Base-by-base conservation (phyloP, 495 filamentous ascomycete genomes). In the Annulohypoxylon bovei region DNA sequence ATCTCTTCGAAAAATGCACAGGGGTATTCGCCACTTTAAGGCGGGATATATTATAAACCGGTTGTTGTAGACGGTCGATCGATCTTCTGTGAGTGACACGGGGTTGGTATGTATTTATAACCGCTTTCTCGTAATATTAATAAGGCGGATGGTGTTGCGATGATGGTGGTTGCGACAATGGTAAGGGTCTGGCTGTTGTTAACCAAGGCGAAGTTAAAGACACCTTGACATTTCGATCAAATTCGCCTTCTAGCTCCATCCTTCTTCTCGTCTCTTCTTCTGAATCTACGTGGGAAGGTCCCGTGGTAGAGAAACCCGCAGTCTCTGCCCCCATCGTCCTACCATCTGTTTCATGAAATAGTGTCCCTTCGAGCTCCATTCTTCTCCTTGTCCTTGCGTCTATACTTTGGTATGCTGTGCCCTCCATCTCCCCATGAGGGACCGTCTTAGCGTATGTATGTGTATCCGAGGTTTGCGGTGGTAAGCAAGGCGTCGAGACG, bases 361-460 rank as follows among this genome's bases (percentile, higher is more conserved):
- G 3, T 11, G 27, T 47, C 1, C 55, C 64, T 25, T 53, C 49
- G 6, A 53, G 49, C 14, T 53, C 49, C 49, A 50, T 22, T 57
- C 49, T 70, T 37, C 40, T 52, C 35, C 53, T 63, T 20, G 50
- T 52, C 12, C 59, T 61, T 32, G 58, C 50, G 16, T 63, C 54
- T 55, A 67, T 54, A 16, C 3, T 22, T 55, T 52, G 46, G 52
- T 32, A 63, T 39, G 44, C 5, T 7, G 40, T 59, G 14, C 59
- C 70, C 22, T 72, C 70, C 70, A 72, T 72, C 55, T 72, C 70
- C 3, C 66, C 70, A 22, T 69, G 70, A 35, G 70, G 66, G 37
- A 73, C 42, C 7, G 70, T 73, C 37, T 42, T 50, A n/a, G 66
- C 61, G 23, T 61, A 23, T 12, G 11, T 44, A 22, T 69, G 66